Conservation (phyloP, 176 grass and related monocot species). For the Musa beccarii region DNA sequence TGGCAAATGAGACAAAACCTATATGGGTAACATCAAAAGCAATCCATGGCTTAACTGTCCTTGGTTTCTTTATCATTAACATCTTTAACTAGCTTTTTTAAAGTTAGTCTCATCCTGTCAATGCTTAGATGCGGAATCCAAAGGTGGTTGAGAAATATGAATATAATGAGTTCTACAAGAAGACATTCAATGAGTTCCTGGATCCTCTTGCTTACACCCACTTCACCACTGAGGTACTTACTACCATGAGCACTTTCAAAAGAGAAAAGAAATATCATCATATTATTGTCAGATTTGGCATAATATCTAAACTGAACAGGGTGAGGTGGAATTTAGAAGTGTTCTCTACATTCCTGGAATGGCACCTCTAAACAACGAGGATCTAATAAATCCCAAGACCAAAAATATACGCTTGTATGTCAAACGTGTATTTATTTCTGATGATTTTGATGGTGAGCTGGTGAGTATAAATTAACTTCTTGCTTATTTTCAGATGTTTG, state of each 20-base stretch:
- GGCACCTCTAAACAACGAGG: slow-evolving; percentile 80
- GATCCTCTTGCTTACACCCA: slow-evolving; percentile 73
- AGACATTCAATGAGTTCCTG: slow-evolving; percentile 89
- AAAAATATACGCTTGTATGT: slow-evolving; percentile 91
- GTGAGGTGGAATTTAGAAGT: slow-evolving; percentile 90
- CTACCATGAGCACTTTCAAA: slow-evolving; percentile 1
- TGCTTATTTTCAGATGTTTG: background rate
- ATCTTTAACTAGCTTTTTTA: background rate
- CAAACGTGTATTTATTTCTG: slow-evolving; percentile 88
- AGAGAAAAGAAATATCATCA: background rate
- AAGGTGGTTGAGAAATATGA: slow-evolving; percentile 70
- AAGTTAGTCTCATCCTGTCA: background rate
- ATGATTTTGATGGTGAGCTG: slow-evolving; percentile 88
- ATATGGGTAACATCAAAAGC: slow-evolving; percentile 58
- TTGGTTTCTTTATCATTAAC: background rate
- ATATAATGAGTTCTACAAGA: slow-evolving; percentile 93
- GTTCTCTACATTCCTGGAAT: slow-evolving; percentile 90
- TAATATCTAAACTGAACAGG: slow-evolving; percentile 35
- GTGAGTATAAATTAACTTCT: slow-evolving; percentile 21
- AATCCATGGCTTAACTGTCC: background rate
- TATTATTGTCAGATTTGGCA: slow-evolving; percentile 13
- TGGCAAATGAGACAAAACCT: slow-evolving; percentile 80
- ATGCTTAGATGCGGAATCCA: slow-evolving; percentile 72
- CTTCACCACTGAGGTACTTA: slow-evolving; percentile 70
- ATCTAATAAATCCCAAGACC: slow-evolving; percentile 76